Conservation (phyloP, 495 filamentous ascomycete genomes). For the Lasiosphaeria ovina region DNA sequence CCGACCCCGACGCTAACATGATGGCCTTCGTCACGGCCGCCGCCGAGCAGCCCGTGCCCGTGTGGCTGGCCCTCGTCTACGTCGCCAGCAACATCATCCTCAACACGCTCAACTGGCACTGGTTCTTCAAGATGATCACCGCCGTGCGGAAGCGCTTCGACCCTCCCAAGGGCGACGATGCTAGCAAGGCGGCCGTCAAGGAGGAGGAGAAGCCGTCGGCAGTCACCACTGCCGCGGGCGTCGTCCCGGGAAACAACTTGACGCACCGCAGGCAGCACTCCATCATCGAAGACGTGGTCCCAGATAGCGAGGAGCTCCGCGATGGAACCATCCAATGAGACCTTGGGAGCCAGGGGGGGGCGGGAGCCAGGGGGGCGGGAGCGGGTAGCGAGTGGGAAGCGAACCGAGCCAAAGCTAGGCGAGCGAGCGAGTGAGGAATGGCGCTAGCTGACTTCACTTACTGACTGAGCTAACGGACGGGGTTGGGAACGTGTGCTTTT, state of each 20-base stretch:
- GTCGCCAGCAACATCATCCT: conserved; percentile 73
- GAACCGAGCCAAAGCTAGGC: too few species aligned
- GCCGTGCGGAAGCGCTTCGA: conserved; percentile 87
- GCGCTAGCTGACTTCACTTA: too few species aligned
- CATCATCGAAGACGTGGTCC: conserved; percentile 33
- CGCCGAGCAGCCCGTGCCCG: conserved; percentile 53
- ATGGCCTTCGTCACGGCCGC: conserved; percentile 47
- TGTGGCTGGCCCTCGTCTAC: conserved; percentile 79
- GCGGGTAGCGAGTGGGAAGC: too few species aligned
- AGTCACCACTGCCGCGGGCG: not conserved
- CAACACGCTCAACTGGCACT: conserved; percentile 88
- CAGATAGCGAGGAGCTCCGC: conserved; percentile 34
- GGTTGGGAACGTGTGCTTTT: too few species aligned
- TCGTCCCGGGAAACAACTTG: not conserved
- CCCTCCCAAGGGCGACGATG: conserved; percentile 38
- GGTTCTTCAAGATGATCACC: conserved; percentile 96
- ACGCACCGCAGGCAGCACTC: conserved; percentile 12
- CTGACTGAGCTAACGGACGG: too few species aligned
- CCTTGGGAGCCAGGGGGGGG: not conserved
- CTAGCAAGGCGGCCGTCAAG: conserved; percentile 24
- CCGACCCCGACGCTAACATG: conserved; percentile 37
- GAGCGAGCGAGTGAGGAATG: too few species aligned
- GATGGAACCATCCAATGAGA: conserved; percentile 34
- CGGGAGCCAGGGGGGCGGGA: too few species aligned
- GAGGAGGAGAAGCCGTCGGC: conserved; percentile 20